A percentile compares a stretch with the other conserved stretches of the same genome.
Conservation (phyloP, 306 rosid genomes). For the Elaeagnus macrophylla region DNA sequence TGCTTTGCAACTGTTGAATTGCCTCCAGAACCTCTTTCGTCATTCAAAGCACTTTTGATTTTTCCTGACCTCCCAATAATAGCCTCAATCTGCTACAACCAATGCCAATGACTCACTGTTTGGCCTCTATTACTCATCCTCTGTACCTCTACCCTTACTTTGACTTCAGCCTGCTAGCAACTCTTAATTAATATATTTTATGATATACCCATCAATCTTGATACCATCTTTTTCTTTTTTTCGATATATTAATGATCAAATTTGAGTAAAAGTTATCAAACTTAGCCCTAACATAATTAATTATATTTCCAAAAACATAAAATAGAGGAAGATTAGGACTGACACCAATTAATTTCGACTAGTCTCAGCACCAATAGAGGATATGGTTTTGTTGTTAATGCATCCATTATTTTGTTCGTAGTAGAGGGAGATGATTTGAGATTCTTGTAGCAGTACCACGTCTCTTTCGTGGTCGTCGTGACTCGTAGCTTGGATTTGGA, state of each 20-base stretch:
- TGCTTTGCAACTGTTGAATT: slow-evolving; percentile 14
- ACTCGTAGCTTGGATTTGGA: slow-evolving; percentile 1
- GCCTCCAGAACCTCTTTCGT: slow-evolving; percentile 18
- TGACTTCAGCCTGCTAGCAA: too few relatives aligned
- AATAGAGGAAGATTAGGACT: too few relatives aligned
- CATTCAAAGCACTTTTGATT: slow-evolving; percentile 21
- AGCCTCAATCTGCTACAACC: slow-evolving; percentile 34
- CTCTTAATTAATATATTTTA: slow-evolving; percentile 34
- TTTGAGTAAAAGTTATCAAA: too few relatives aligned
- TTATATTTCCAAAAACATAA: too few relatives aligned
- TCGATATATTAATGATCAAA: too few relatives aligned
- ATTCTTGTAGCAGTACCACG: slow-evolving; percentile 19
- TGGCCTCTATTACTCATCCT: slow-evolving; percentile 21
- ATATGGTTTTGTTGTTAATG: slow-evolving; percentile 12
- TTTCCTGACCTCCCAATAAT: slow-evolving; percentile 20
- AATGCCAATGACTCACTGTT: slow-evolving; percentile 31
- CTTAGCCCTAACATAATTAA: too few relatives aligned
- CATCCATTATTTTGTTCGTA: not conserved
- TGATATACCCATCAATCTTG: slow-evolving; percentile 34
- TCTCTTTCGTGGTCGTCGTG: slow-evolving; percentile 18
- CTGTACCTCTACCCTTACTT: slow-evolving; percentile 40
- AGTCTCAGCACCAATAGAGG: slow-evolving; percentile 9
- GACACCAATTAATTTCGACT: slow-evolving; percentile 22
- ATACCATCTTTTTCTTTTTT: too few relatives aligned
- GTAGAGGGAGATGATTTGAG: slow-evolving; percentile 10